Evolutionary conservation across 2,329 filamentous ascomycete species (phyloP).

Genomic region (Aspergillus calidoustus): DNA sequence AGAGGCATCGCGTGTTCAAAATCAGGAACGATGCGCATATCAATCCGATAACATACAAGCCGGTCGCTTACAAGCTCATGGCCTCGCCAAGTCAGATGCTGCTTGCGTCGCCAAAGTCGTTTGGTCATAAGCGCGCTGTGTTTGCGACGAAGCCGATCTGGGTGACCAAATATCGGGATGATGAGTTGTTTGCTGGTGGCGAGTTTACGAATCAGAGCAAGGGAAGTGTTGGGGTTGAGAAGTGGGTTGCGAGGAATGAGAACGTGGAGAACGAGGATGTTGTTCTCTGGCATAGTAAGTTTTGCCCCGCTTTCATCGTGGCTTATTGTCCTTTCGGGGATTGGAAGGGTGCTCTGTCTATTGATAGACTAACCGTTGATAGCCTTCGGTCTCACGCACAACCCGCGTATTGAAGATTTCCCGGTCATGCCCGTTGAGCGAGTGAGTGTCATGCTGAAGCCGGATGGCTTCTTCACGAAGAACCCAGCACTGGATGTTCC

Average conservation of each 20-base stretch:
- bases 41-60: conserved; percentile 53
- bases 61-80: conserved; percentile 55
- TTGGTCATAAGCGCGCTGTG: conserved; percentile 52
- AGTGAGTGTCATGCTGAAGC: conserved; percentile 52
- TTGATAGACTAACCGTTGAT: neutral
- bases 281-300: conserved; percentile 46
- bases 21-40: conserved; percentile 54
- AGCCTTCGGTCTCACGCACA: conserved; percentile 64
- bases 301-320: neutral
- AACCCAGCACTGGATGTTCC: conserved; percentile 56
- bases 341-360: conserved; percentile 1
- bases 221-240: conserved; percentile 58
- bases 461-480: conserved; percentile 56
- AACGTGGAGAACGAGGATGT: conserved; percentile 54
- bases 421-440: conserved; percentile 69
- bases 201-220: conserved; percentile 59
- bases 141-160: conserved; percentile 61
- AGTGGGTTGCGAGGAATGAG: conserved; percentile 55
- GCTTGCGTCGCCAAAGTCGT: conserved; percentile 50
- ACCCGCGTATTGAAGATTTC: conserved; percentile 68
- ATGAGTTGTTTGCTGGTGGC: conserved; percentile 58
- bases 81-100: conserved; percentile 56
- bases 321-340: too few relatives aligned
- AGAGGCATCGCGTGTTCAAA: conserved; percentile 56
- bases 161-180: conserved; percentile 58